phyloP scores from a whole-genome alignment of 345 rosid genomes.

The Garcia nutans region DNA sequence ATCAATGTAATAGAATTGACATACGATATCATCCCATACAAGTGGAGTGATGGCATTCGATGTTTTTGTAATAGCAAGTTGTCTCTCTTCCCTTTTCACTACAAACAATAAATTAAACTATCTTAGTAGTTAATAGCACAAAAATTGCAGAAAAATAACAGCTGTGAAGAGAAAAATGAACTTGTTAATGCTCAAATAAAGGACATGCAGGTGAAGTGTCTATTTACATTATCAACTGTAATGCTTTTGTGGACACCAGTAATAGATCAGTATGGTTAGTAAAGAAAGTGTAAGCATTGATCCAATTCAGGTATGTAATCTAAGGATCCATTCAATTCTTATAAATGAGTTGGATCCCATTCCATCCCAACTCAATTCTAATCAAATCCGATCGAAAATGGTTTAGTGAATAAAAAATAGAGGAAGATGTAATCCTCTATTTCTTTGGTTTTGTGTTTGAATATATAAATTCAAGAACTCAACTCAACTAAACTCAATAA shows the following conservation, averaged over 20 bases:
- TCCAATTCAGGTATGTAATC: background rate
- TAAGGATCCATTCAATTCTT: background rate
- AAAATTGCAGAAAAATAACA: background rate
- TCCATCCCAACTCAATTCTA: background rate
- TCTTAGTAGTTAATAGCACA: background rate
- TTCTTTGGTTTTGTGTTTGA: background rate
- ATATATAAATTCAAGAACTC: too few relatives aligned
- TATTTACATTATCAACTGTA: background rate
- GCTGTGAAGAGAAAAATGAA: background rate
- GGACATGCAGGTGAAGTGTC: background rate
- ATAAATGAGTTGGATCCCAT: background rate
- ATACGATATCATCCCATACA: constrained; percentile 85
- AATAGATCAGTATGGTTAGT: background rate
- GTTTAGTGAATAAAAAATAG: background rate
- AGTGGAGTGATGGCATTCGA: constrained; percentile 74
- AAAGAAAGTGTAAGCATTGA: background rate
- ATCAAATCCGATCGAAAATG: background rate
- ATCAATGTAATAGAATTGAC: constrained; percentile 16
- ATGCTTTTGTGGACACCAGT: background rate
- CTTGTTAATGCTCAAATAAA: background rate
- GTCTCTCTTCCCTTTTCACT: constrained; percentile 82
- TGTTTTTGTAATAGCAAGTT: constrained; percentile 68
- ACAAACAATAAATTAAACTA: constrained; percentile 23
- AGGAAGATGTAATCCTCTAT: background rate
- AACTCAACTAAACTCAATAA: too few relatives aligned